These are phyloP conservation scores for Rhypophila decipiens DNA, from an alignment of 495 filamentous ascomycete genomes.

Conservation along the genomic window DNA sequence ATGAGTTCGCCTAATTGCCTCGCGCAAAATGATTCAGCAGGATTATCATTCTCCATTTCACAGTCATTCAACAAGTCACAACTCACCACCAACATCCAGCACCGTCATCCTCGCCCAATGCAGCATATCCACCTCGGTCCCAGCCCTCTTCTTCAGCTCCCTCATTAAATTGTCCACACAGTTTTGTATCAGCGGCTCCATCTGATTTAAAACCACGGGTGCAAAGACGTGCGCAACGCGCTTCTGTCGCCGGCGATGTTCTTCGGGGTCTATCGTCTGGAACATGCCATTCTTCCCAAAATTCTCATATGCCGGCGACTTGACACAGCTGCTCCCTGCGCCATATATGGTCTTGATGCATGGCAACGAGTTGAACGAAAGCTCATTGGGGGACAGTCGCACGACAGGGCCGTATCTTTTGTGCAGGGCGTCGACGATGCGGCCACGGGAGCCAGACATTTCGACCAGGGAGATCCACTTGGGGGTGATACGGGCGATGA, in stretches of 20 bases:
- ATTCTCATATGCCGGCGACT: constrained; percentile 47
- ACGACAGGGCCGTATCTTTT: constrained; percentile 42
- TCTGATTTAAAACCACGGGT: constrained; percentile 3
- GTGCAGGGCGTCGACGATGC: constrained; percentile 27
- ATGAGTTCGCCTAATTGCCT: neutral
- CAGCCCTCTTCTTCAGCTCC: neutral
- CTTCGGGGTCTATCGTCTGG: constrained; percentile 30
- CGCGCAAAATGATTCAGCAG: constrained; percentile 1
- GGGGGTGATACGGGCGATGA: constrained; percentile 30
- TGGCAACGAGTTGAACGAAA: constrained; percentile 32
- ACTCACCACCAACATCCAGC: constrained; percentile 6
- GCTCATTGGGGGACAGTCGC: constrained; percentile 41
- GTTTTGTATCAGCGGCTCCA: constrained; percentile 7
- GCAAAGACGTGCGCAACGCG: constrained; percentile 6
- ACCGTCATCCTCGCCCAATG: constrained; percentile 6
- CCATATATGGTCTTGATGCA: constrained; percentile 29
- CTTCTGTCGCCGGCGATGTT: constrained; percentile 4
- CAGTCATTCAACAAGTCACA: neutral
- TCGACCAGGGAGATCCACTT: constrained; percentile 31
- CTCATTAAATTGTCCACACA: neutral
- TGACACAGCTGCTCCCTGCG: constrained; percentile 8
- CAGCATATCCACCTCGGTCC: constrained; percentile 1
- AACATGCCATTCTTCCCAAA: constrained; percentile 54
- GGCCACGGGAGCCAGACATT: constrained; percentile 23
- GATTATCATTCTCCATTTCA: neutral